These are phyloP conservation scores for Aspergillus ustus DNA, from an alignment of 2,329 filamentous ascomycete species.

Conservation along the genomic window DNA sequence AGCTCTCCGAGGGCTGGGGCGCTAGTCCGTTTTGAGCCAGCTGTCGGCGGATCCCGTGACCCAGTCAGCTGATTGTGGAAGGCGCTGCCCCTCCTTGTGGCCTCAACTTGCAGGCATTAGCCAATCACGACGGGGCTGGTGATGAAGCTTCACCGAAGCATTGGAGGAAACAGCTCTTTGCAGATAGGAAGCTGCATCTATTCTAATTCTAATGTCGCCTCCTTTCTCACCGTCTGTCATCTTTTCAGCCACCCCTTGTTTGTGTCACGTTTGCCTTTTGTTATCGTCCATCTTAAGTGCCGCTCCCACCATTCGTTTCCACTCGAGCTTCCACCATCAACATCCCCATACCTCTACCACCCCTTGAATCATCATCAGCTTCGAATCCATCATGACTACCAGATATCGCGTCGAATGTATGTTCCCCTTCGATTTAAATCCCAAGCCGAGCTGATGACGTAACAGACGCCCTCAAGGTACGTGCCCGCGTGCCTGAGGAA, in stretches of 20 bases:
- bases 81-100: not conserved
- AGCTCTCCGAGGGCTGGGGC: not conserved
- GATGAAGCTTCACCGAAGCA: not conserved
- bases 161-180: not conserved
- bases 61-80: constrained; percentile 3
- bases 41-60: not conserved
- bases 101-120: constrained; percentile 10
- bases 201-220: not conserved
- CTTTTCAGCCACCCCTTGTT: not conserved
- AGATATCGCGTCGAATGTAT: constrained; percentile 71
- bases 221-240: not conserved
- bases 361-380: not conserved
- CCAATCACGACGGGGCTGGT: not conserved
- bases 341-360: not conserved
- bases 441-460: constrained; percentile 18
- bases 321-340: not conserved
- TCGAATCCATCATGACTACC: constrained; percentile 47
- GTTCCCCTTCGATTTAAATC: constrained; percentile 33
- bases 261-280: not conserved
- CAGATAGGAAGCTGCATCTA: not conserved
- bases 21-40: not conserved
- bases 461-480: constrained; percentile 67
- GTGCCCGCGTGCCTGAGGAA: constrained; percentile 23
- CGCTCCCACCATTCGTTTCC: not conserved
- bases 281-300: not conserved